These are phyloP conservation scores for Nymphaea thermarum DNA, from an alignment of 164 flowering plant genomes.

Conservation along the genomic window DNA sequence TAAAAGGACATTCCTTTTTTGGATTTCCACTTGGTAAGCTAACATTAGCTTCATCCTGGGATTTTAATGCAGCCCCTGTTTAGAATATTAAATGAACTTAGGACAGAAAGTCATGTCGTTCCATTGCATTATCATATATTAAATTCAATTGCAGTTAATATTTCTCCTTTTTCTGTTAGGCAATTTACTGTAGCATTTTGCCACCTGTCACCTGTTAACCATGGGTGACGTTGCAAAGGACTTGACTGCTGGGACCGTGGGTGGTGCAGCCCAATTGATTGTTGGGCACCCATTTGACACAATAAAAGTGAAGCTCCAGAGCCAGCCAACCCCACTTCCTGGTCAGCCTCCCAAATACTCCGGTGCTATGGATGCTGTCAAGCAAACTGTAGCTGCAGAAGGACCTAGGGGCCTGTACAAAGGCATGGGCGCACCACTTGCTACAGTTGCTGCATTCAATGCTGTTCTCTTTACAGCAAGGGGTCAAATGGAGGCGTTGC, in stretches of 20 bases:
- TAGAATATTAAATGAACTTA: too few relatives aligned
- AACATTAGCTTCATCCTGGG: too few relatives aligned
- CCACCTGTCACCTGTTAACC: conserved; percentile 2
- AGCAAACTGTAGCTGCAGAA: conserved; percentile 80
- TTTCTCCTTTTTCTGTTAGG: too few relatives aligned
- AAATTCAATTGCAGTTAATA: too few relatives aligned
- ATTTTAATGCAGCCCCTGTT: too few relatives aligned
- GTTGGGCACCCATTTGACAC: conserved; percentile 96
- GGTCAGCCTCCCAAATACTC: conserved; percentile 72
- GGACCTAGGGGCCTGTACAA: conserved; percentile 80
- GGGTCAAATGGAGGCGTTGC: conserved; percentile 81
- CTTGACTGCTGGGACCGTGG: conserved; percentile 78
- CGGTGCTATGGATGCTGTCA: conserved; percentile 94
- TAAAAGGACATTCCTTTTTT: too few relatives aligned
- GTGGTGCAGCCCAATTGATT: conserved; percentile 91
- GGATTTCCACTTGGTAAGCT: too few relatives aligned
- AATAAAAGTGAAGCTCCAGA: conserved; percentile 95
- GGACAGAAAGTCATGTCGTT: too few relatives aligned
- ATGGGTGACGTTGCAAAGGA: conserved; percentile 95
- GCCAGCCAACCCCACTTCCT: conserved; percentile 86
- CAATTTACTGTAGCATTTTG: too few relatives aligned
- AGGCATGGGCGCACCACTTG: conserved; percentile 99
- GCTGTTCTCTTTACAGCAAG: conserved; percentile 88
- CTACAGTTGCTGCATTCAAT: conserved; percentile 96
- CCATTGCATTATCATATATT: too few relatives aligned